phyloP scores from a whole-genome alignment of 768 basidiomycete genomes.

The Strobilomyces dryophilus region DNA sequence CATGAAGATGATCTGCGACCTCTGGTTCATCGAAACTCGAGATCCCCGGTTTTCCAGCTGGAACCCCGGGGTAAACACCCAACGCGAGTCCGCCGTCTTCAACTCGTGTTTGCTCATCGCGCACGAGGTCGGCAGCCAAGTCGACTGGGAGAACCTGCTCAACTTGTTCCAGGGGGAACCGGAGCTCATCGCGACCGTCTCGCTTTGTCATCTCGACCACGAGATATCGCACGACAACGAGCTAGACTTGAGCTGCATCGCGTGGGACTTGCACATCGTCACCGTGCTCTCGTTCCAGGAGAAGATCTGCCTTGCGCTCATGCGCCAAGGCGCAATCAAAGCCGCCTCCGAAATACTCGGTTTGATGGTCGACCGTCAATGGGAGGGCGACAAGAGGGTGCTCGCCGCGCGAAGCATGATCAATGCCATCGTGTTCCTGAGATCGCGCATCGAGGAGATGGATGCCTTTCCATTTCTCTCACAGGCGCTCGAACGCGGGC shows the following conservation, averaged over 20 bases:
- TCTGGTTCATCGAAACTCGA: conserved; percentile 26
- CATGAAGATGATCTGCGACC: conserved; percentile 26
- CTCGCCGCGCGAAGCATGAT: conserved; percentile 21
- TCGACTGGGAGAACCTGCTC: conserved; percentile 26
- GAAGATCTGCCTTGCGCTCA: conserved; percentile 14
- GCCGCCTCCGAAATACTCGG: conserved; percentile 20
- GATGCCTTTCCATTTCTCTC: conserved; percentile 25
- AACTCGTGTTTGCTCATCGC: conserved; percentile 27
- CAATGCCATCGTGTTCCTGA: conserved; percentile 18
- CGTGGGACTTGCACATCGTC: conserved; percentile 29
- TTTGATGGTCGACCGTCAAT: conserved; percentile 13
- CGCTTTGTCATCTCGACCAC: conserved; percentile 24
- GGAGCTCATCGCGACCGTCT: conserved; percentile 14
- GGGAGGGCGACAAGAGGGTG: conserved; percentile 7
- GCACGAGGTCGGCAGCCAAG: conserved; percentile 13
- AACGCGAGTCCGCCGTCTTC: conserved; percentile 29
- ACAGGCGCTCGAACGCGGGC: conserved; percentile 20
- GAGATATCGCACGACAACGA: conserved; percentile 16
- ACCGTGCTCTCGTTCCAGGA: conserved; percentile 18
- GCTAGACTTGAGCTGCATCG: conserved; percentile 23
- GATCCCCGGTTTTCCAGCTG: conserved; percentile 24
- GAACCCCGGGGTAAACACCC: conserved; percentile 4
- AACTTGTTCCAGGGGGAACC: conserved; percentile 18
- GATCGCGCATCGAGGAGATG: conserved; percentile 18
- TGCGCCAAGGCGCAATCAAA: conserved; percentile 23